Base-by-base conservation (phyloP, 106 monocot genomes). In the Acorus gramineus region DNA sequence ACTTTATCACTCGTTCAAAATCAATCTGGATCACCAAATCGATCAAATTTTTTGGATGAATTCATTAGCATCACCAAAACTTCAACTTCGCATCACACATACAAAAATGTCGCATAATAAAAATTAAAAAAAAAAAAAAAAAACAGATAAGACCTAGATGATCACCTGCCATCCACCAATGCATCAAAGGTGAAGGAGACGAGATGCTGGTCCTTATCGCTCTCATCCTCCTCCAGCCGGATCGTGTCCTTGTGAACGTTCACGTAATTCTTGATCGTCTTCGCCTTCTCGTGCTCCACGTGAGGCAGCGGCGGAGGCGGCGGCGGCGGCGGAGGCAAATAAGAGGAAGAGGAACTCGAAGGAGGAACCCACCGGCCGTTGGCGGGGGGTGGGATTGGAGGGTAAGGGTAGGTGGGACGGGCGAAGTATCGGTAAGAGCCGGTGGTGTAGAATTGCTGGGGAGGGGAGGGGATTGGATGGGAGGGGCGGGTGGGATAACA, bases 201-300 rank as follows among this genome's bases (percentile, higher is more conserved):
- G 1, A 90, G 71, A 52, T 74, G 64, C 14, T 75, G 78, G 65
- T 87, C 86, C 0, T 81, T 84, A 56, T 77, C 71, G 5, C 51
- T 49, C 60, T 68, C 84, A 66, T 90, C 95, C 2, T 14, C 13
- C 59, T 74, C 74, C 8, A 96, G 74, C 47, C 69, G 53, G 58
- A 90, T 87, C 7, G 86, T 79, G 6, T 90, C 80, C 83, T 90
- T 95, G 60, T 87, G 95, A 47, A 95, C 55, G 49, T 96, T 96
- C 14, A 90, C 82, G 9, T 87, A 78, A 49, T 85, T 96, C 80
- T 87, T 90, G 53, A 96, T 65, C 2, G 65, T 96, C 76, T 74
- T 78, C 2, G 87, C 76, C 73, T 75, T 66, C 76, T 94, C 76
- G 14, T 81, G 83, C 71, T 95, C 89, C 14, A 94, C 89, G 46